A percentile compares a stretch with the other conserved stretches of the same genome.
Conservation (phyloP, 805 yeast genomes). For the Saturnispora silvae region DNA sequence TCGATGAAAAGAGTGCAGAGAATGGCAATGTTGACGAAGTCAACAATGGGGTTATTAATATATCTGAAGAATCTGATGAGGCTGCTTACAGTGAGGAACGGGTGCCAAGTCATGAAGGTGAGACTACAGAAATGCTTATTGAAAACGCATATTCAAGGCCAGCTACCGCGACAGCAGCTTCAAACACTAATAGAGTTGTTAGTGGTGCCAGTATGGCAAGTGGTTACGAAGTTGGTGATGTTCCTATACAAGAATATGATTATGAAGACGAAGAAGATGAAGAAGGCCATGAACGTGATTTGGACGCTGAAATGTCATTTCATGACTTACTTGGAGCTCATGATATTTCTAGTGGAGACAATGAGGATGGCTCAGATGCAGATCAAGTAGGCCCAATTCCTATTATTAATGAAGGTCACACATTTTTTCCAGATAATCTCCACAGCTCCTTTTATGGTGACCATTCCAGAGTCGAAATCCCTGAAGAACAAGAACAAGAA, state of each 20-base stretch:
- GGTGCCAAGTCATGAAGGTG: no score
- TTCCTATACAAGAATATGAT: slow-evolving; percentile 3
- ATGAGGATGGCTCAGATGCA: neutral
- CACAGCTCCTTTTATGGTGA: slow-evolving; percentile 12
- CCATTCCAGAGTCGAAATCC: neutral
- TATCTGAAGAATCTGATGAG: no score
- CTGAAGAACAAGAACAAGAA: slow-evolving; percentile 8
- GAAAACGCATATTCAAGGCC: slow-evolving; percentile 13
- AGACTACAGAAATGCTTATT: slow-evolving; percentile 14
- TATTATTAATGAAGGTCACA: neutral
- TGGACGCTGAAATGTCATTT: slow-evolving; percentile 38
- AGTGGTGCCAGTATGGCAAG: slow-evolving; percentile 22
- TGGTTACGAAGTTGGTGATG: slow-evolving; percentile 7
- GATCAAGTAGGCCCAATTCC: neutral
- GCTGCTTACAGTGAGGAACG: no score
- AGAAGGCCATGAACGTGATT: slow-evolving; percentile 21
- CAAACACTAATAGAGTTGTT: slow-evolving; percentile 8
- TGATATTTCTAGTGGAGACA: slow-evolving; percentile 7
- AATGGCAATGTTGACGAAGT: slow-evolving; percentile 23
- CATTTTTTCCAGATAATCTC: slow-evolving; percentile 5
- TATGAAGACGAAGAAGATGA: slow-evolving; percentile 5
- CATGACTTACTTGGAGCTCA: slow-evolving; percentile 28
- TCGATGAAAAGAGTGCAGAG: slow-evolving; percentile 25
- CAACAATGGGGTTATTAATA: neutral
- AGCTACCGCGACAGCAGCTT: slow-evolving; percentile 9